These are phyloP conservation scores for Alternaria novae-zelandiae DNA, from an alignment of 2,329 filamentous ascomycete species.

Conservation along the genomic window DNA sequence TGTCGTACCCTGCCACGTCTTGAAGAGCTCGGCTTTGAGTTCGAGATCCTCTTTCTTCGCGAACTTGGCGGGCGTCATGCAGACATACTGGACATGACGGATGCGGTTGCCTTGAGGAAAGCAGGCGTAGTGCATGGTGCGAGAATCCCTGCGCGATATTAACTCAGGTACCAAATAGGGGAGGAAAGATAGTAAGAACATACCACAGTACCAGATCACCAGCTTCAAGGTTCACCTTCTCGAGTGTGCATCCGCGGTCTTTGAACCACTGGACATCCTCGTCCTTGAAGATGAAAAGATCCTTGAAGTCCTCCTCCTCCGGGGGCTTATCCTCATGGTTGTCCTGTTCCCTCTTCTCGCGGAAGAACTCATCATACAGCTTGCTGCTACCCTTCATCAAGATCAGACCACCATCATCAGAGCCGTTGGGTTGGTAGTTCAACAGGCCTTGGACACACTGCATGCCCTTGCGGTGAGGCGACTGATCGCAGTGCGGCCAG, in stretches of 20 bases:
- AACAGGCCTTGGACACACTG: slow-evolving; percentile 54
- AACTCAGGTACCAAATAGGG: slow-evolving; percentile 51
- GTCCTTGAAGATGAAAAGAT: slow-evolving; percentile 53
- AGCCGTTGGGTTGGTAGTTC: slow-evolving; percentile 55
- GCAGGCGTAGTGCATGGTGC: slow-evolving; percentile 53
- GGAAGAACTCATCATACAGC: slow-evolving; percentile 55
- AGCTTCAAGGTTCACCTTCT: slow-evolving; percentile 52
- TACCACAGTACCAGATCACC: slow-evolving; percentile 47
- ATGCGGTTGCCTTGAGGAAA: slow-evolving; percentile 21
- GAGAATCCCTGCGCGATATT: not conserved
- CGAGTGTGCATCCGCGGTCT: slow-evolving; percentile 46
- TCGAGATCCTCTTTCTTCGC: slow-evolving; percentile 22
- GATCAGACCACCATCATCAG: slow-evolving; percentile 55
- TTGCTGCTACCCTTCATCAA: slow-evolving; percentile 53
- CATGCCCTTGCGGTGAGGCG: slow-evolving; percentile 50
- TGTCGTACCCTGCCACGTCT: slow-evolving; percentile 25
- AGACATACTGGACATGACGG: slow-evolving; percentile 27
- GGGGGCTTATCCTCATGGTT: slow-evolving; percentile 24
- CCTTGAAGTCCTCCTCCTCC: slow-evolving; percentile 38
- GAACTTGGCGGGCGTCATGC: slow-evolving; percentile 26
- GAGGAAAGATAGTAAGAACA: slow-evolving; percentile 18
- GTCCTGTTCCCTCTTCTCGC: slow-evolving; percentile 14
- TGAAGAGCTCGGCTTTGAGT: slow-evolving; percentile 23
- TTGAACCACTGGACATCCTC: slow-evolving; percentile 55
- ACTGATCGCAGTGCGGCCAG: slow-evolving; percentile 32